Conservation (phyloP, 345 rosid species). For the Gossypium sturtianum region DNA sequence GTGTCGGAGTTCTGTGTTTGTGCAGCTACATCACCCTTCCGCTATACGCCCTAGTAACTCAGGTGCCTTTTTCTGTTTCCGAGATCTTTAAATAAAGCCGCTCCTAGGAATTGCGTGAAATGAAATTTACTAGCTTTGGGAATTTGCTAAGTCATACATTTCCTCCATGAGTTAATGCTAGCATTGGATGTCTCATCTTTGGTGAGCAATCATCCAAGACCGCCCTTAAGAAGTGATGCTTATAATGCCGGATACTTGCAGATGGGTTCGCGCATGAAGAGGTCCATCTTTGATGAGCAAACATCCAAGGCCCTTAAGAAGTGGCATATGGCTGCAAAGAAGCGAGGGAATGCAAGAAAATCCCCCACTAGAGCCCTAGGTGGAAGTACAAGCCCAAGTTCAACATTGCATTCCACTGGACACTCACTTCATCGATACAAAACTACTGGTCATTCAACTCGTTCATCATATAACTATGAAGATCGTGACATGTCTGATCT, state of each 20-base stretch:
- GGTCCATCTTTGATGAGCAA: constrained; percentile 85
- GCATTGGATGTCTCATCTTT: neutral
- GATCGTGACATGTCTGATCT: constrained; percentile 51
- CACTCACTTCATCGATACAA: constrained; percentile 55
- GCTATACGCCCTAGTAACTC: constrained; percentile 83
- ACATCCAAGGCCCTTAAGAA: constrained; percentile 85
- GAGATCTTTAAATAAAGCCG: neutral
- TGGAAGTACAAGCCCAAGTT: constrained; percentile 39
- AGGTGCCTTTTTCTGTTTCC: constrained; percentile 38
- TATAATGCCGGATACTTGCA: constrained; percentile 19
- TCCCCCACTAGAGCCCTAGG: constrained; percentile 41
- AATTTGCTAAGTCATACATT: neutral
- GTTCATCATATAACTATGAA: constrained; percentile 29
- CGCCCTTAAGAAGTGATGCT: neutral
- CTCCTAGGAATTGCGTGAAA: no score
- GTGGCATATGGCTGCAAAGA: constrained; percentile 81
- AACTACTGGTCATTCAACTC: constrained; percentile 76
- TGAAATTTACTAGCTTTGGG: neutral
- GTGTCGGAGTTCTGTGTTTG: constrained; percentile 48
- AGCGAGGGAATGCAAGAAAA: constrained; percentile 44
- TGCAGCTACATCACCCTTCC: constrained; percentile 97
- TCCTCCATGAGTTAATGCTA: neutral
- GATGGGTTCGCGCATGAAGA: constrained; percentile 96
- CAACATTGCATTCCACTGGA: constrained; percentile 25
- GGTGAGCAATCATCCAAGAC: no score